Conservation (phyloP, 2,329 filamentous ascomycete genomes). For the Diaporthe sp. region DNA sequence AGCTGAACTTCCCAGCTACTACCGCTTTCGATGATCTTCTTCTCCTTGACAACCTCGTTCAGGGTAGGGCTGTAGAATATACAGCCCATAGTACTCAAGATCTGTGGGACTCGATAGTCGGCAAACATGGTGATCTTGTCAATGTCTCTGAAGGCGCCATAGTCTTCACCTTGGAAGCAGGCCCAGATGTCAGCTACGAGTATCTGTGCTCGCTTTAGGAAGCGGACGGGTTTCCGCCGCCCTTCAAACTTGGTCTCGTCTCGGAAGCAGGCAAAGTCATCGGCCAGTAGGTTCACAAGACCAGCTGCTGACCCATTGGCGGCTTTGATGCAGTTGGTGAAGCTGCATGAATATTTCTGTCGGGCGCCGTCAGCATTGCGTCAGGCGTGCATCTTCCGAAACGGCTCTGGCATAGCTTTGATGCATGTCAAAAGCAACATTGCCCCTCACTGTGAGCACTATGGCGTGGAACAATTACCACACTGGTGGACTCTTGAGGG, state of each 20-base stretch:
- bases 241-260: constrained; percentile 85
- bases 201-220: constrained; percentile 96
- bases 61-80: constrained; percentile 87
- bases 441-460: not conserved
- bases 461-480: not conserved
- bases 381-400: constrained; percentile 18
- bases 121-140: constrained; percentile 98
- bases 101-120: constrained; percentile 96
- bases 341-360: constrained; percentile 81
- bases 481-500: not conserved
- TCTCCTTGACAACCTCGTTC: constrained; percentile 75
- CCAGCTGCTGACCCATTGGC: constrained; percentile 85
- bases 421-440: not conserved
- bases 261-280: constrained; percentile 86
- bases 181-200: constrained; percentile 97
- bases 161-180: constrained; percentile 85
- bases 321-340: constrained; percentile 79
- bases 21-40: constrained; percentile 77
- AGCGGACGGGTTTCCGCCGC: constrained; percentile 76
- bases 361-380: constrained; percentile 41
- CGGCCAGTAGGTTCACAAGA: constrained; percentile 87
- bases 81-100: constrained; percentile 85
- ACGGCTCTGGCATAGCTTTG: constrained; percentile 4
- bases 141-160: constrained; percentile 89
- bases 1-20: constrained; percentile 88